phyloP scores from a whole-genome alignment of 225 moss, liverwort and hornwort genomes.

The Takakia lepidozioides region DNA sequence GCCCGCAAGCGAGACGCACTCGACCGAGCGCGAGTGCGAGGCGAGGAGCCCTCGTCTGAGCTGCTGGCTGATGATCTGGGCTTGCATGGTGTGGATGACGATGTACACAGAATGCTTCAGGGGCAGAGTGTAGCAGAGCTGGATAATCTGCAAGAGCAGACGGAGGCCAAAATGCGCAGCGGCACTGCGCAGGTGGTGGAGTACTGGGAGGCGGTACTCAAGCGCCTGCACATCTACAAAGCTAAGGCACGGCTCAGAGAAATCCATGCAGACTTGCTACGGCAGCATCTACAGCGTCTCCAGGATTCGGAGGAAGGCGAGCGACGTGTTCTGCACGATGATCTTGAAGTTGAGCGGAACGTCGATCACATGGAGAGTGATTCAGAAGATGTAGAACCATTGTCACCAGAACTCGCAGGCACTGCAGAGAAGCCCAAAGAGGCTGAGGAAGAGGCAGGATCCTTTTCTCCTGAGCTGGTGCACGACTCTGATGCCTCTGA shows the following conservation, averaged over 20 bases:
- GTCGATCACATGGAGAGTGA: constrained; percentile 30
- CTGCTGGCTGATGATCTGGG: constrained; percentile 81
- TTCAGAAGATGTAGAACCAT: constrained; percentile 41
- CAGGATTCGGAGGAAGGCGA: constrained; percentile 46
- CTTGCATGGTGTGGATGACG: constrained; percentile 83
- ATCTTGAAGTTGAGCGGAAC: constrained; percentile 17
- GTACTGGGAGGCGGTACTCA: constrained; percentile 94
- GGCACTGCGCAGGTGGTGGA: constrained; percentile 92
- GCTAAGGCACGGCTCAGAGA: constrained; percentile 85
- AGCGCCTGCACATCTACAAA: constrained; percentile 80
- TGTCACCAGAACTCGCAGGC: constrained; percentile 62
- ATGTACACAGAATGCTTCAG: constrained; percentile 69
- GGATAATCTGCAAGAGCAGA: constrained; percentile 65
- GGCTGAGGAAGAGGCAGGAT: constrained; percentile 75
- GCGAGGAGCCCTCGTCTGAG: constrained; percentile 77
- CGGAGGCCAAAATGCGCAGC: constrained; percentile 71
- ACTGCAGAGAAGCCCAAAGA: constrained; percentile 35
- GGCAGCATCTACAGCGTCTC: constrained; percentile 69
- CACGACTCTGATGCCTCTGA: constrained; percentile 66
- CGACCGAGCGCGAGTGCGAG: constrained; percentile 76
- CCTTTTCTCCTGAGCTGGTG: constrained; percentile 78
- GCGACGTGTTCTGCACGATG: constrained; percentile 20
- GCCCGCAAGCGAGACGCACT: constrained; percentile 73
- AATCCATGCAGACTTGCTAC: constrained; percentile 74
- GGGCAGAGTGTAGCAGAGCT: constrained; percentile 54